Conservation (phyloP, 805 yeast genomes). For the Metschnikowia matae region DNA sequence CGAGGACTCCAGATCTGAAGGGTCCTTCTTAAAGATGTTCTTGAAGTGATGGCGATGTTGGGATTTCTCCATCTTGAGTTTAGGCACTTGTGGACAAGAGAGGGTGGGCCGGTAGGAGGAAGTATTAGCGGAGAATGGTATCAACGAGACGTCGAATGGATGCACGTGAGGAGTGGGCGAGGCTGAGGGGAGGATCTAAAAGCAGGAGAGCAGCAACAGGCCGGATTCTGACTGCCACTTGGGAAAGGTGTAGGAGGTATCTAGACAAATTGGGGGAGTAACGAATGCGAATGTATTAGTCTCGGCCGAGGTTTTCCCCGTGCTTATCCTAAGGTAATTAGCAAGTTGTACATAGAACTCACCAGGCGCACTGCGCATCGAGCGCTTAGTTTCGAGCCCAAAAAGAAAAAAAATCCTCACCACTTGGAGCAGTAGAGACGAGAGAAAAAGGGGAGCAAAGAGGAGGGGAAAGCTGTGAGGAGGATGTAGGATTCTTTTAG, state of each 20-base stretch:
- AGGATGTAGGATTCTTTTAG: too few species aligned
- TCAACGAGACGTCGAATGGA: background rate
- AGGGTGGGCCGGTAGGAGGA: background rate
- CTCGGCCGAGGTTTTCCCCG: slow-evolving; percentile 3
- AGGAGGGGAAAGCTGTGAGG: background rate
- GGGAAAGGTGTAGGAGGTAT: background rate
- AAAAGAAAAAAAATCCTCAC: background rate
- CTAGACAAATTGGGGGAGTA: background rate
- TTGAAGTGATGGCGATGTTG: slow-evolving; percentile 19
- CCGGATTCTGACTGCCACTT: too few species aligned
- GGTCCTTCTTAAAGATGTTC: slow-evolving; percentile 22
- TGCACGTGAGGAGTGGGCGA: background rate
- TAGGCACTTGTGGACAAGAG: background rate
- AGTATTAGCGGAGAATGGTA: background rate
- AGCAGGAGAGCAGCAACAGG: background rate
- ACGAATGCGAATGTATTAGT: background rate
- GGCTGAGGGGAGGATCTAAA: background rate
- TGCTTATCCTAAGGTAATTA: slow-evolving; percentile 1
- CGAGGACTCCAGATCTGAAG: slow-evolving; percentile 10
- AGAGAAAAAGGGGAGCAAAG: background rate
- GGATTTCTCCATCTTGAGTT: slow-evolving; percentile 5
- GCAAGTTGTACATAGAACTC: slow-evolving; percentile 3
- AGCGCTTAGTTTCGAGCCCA: slow-evolving; percentile 1
- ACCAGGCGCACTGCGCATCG: slow-evolving; percentile 2
- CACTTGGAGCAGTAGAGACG: background rate